Base-by-base conservation (phyloP, 768 basidiomycete species). In the Lactarius trivialis region DNA sequence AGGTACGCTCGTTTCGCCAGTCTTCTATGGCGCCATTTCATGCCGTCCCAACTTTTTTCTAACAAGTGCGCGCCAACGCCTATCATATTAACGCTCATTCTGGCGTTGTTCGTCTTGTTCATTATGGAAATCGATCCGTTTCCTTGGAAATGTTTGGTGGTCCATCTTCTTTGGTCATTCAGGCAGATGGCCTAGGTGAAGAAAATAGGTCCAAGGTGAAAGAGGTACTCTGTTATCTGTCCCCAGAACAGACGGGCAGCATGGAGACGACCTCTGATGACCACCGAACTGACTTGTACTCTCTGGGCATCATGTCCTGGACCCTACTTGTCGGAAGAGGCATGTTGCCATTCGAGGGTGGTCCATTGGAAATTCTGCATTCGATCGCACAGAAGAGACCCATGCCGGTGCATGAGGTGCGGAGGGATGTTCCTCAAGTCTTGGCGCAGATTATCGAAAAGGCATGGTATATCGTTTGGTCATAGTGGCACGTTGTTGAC, bases 171-270 rank as follows among this genome's bases (percentile, higher is more conserved):
- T 80, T 89, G 34, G 88, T 89, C 4, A 71, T 89, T 32, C 80
- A 79, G 24, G 71, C 75, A 14, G 74, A 76, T 48, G 71, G 71
- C 17, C 79, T 81, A 59, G 85, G 83, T 62, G 85, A 87, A 68
- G 71, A 73, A 4, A 82, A 86, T 71, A 85, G 85, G 69, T 73
- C 82, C 62, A 88, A 85, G 71, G 83, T 88, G 54, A 89, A 88
- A 72, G 87, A 89, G 73, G 86, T 85, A 2, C 73, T 89, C 6
- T 87, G 84, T 70, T 90, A 88, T 68, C 79, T 89, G 36, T 85
- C 86, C 7, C 88, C 88, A 17, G 87, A 89, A 70, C 87, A 90
- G 71, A 88, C 86, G 0, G 86, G 86, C 9, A 83, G 85, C 67
- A 83, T 84, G 64, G 86, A 88, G 70, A 85, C 84, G 6, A 83